Percentiles rank a stretch among this genome's conserved stretches.
Evolutionary conservation across 768 basidiomycete genomes (phyloP).

Genomic region (Leccinum variicolor): DNA sequence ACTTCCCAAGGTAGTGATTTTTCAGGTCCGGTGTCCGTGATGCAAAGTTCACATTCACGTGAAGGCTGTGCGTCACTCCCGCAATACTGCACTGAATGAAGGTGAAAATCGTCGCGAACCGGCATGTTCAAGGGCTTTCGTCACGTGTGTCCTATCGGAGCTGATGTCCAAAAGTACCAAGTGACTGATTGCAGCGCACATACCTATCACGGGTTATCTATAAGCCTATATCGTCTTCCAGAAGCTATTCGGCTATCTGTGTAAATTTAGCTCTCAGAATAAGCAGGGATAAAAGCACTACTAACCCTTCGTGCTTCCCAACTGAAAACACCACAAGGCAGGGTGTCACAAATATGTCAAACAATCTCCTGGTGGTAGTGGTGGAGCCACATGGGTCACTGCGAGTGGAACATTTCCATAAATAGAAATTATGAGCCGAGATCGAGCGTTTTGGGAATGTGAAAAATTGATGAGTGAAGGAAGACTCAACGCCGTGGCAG

Average conservation of each 20-base stretch:
- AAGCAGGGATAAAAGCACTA: not conserved
- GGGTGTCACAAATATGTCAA: not conserved
- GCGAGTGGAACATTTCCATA: constrained; percentile 16
- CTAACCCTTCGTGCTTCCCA: not conserved
- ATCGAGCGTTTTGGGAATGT: constrained; percentile 21
- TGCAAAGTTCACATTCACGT: not conserved
- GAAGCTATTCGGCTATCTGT: not conserved
- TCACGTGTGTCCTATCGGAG: not conserved
- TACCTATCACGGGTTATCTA: no score
- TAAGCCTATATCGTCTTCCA: not conserved
- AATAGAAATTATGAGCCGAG: constrained; percentile 19
- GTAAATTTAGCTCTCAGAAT: not conserved
- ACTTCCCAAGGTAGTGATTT: no score
- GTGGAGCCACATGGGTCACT: not conserved
- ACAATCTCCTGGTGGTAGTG: not conserved
- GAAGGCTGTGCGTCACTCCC: not conserved
- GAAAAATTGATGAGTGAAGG: constrained; percentile 18
- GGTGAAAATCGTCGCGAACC: not conserved
- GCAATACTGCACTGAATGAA: not conserved
- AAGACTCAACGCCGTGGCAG: constrained; percentile 23
- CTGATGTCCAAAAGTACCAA: not conserved
- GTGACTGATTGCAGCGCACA: not conserved
- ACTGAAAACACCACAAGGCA: not conserved
- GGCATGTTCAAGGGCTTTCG: not conserved
- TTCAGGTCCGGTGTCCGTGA: not conserved